A percentile compares a stretch with the other conserved stretches of the same genome.
Conservation (phyloP, 768 basidiomycete genomes). For the Hericium erinaceus region DNA sequence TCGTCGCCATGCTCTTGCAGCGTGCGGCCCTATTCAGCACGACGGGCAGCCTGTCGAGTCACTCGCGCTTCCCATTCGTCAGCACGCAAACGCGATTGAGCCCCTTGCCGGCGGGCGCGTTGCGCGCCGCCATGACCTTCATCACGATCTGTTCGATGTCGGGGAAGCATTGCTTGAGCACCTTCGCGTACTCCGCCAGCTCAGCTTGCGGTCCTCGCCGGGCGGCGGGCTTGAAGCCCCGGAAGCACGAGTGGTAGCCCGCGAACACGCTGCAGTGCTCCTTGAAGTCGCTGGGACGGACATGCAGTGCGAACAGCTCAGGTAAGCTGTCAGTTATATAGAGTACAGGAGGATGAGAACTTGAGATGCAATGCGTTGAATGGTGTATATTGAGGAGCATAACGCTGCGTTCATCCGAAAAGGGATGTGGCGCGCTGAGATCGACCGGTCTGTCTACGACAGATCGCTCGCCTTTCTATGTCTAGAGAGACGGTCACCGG, state of each 20-base stretch:
- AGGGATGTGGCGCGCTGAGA: too few species aligned
- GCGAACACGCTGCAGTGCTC: conserved; percentile 33
- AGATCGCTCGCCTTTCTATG: too few species aligned
- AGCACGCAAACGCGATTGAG: conserved; percentile 34
- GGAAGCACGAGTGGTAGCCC: conserved; percentile 24
- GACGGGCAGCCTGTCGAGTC: conserved; percentile 29
- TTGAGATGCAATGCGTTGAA: too few species aligned
- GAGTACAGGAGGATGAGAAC: too few species aligned
- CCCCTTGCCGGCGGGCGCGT: conserved; percentile 5
- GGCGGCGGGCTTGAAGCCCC: conserved; percentile 33
- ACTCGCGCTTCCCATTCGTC: conserved; percentile 33
- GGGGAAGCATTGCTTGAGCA: conserved; percentile 34
- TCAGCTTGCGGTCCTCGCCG: conserved; percentile 13
- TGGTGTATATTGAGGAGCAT: too few species aligned
- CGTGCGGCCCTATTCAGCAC: conserved; percentile 18
- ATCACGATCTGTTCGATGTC: conserved; percentile 29
- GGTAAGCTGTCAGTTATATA: conserved; percentile 16
- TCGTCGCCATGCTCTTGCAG: conserved; percentile 24
- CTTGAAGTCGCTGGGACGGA: conserved; percentile 41
- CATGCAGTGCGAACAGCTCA: conserved; percentile 37
- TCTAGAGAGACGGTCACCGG: too few species aligned
- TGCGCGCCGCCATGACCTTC: conserved; percentile 25
- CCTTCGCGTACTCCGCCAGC: conserved; percentile 19
- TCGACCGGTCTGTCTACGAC: too few species aligned
- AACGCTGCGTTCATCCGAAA: too few species aligned